These are phyloP conservation scores for Metschnikowia hibisci DNA, from an alignment of 805 yeast species.

Conservation along the genomic window DNA sequence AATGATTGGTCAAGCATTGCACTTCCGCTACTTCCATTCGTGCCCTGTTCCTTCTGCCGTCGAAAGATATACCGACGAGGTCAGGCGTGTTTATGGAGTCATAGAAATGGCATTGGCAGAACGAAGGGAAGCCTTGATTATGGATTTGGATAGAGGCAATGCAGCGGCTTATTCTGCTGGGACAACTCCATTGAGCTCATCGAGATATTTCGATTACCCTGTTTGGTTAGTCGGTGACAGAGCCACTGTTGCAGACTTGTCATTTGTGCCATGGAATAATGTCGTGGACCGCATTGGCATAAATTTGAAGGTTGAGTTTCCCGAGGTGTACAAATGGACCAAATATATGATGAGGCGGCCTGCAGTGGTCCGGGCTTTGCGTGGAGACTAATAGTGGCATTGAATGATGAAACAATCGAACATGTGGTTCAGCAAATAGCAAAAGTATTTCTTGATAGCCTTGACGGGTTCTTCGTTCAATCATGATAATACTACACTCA, in stretches of 20 bases:
- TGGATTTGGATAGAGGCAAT: conserved; percentile 85
- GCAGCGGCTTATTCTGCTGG: conserved; percentile 87
- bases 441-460: no score
- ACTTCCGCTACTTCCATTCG: conserved; percentile 86
- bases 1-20: conserved; percentile 97
- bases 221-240: conserved; percentile 92
- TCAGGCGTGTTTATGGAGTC: conserved; percentile 88
- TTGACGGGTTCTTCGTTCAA: no score
- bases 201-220: conserved; percentile 85
- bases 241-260: conserved; percentile 79
- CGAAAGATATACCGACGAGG: conserved; percentile 88
- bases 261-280: conserved; percentile 96
- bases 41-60: conserved; percentile 84
- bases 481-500: no score
- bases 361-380: conserved; percentile 80
- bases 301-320: conserved; percentile 80
- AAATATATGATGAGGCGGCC: conserved; percentile 94
- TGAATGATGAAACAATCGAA: no score
- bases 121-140: conserved; percentile 80
- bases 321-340: conserved; percentile 96
- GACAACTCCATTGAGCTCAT: conserved; percentile 78
- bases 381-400: conserved; percentile 48
- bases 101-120: conserved; percentile 94
- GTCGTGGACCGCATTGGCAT: conserved; percentile 92
- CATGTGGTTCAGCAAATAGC: no score